These are phyloP conservation scores for Citrus sp. DNA, from an alignment of 345 rosid species.

Conservation along the genomic window DNA sequence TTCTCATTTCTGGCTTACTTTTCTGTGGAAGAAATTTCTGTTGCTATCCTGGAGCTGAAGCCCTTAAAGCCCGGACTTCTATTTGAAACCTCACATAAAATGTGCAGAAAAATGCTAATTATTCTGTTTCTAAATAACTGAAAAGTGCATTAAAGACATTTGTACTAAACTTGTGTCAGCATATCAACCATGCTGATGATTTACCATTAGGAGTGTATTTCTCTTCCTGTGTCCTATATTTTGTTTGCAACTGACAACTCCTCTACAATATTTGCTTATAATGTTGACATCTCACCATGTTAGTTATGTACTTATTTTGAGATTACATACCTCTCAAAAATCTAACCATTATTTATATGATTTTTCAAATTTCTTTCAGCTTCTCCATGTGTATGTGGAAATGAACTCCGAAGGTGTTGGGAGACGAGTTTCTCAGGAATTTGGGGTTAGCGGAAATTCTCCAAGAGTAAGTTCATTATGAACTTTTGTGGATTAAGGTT, in stretches of 20 bases:
- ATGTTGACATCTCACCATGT: neutral
- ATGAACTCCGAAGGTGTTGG: neutral
- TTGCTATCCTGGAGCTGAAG: neutral
- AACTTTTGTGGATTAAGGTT: neutral
- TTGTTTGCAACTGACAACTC: neutral
- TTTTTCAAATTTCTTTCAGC: slow-evolving; percentile 11
- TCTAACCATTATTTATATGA: neutral
- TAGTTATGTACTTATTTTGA: neutral
- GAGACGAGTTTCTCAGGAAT: slow-evolving; percentile 2
- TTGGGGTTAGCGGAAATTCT: neutral
- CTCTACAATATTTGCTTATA: neutral
- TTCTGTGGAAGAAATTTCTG: neutral
- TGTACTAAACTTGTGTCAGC: neutral
- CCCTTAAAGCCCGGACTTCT: neutral
- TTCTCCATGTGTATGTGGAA: slow-evolving; percentile 15
- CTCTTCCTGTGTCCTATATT: neutral
- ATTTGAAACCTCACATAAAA: too few relatives aligned
- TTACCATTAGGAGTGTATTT: neutral
- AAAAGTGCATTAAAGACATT: neutral
- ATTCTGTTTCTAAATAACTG: neutral
- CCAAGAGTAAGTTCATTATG: slow-evolving; percentile 16
- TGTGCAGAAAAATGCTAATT: neutral
- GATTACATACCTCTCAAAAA: neutral
- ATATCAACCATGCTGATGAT: neutral
- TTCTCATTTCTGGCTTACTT: neutral